Base-by-base conservation (phyloP, 1,284 basidiomycete species). In the Phellopilus nigrolimitatus region DNA sequence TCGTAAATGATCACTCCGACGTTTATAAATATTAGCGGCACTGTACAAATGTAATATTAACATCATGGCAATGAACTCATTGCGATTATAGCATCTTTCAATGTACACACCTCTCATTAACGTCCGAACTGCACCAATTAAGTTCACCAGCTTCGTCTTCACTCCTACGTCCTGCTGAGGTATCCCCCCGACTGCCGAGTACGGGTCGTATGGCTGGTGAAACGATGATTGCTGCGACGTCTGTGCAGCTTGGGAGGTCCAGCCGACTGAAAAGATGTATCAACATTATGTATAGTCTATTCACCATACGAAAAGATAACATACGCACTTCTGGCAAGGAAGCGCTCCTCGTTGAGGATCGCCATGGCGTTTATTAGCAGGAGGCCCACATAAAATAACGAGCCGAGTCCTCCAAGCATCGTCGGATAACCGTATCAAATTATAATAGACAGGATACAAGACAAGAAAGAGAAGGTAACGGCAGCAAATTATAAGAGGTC, bases 351-450 rank as follows among this genome's bases (percentile, higher is more conserved):
- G 63, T 86, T 97, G 50, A 98, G 75, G 53, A 98, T 87, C 6
- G 95, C 95, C 63, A 97, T 80, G 25, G 92, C 91, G 67, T 98
- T 98, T 58, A 93, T 84, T 65, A 97, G 74, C 36, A 98, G 81
- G 13, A 98, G 70, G 28, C 76, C 68, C 51, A 87, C 80, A 67
- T 90, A 86, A 59, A 91, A 67, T 57, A 89, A 75, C 12, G 77
- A 79, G 40, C 86, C 86, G 47, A 90, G 67, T 44, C 71, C 62
- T n/a, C n/a, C n/a, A n/a, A n/a, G n/a, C n/a, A n/a, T n/a, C n/a
- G n/a, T n/a, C n/a, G n/a, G n/a, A n/a, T n/a, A n/a, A n/a, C n/a
- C n/a, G n/a, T n/a, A n/a, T n/a, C n/a, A n/a, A n/a, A n/a, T n/a
- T n/a, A n/a, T n/a, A n/a, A n/a, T n/a, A n/a, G n/a, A n/a, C n/a